Evolutionary conservation across 345 rosid species (phyloP), one percentile per base, ranked within the genome.

Genomic region (Dipteronia dyeriana): DNA sequence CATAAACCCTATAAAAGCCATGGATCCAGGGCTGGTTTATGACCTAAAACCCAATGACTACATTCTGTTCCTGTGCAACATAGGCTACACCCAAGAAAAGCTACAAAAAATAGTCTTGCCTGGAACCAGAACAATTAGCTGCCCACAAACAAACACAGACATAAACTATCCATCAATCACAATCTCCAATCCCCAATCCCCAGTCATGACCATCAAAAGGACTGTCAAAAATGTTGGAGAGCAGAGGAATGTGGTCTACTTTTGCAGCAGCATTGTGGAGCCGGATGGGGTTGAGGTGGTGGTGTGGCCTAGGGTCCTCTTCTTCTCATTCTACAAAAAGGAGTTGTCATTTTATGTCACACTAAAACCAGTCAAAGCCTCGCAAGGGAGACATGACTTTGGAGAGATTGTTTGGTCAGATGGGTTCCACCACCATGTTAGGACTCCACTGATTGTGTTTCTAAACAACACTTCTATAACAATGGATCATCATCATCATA

Each of bases 1-100:
- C 49, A 73, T 93, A 62, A 79, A 89, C 82, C 94, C 93, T 8
- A 6, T 75, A 34, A 85, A 81, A 82, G 93, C 97, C 14, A 65
- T 90, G 77, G 91, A 93, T 41, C 97, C 94, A 3, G 94, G 98
- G 4, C 90, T 93, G 4, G 79, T 91, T 57, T 91, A 88, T 26
- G 89, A 86, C 84, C 83, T 85, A 71, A 85, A 70, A 75, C 57
- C 88, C 10, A 47, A 76, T 10, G 98, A 93, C 79, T 86, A 88
- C 83, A 71, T 90, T n/a, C 62, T 77, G 77, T 89, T 86, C 76
- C 86, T 93, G 26, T 87, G 98, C 82, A 89, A 85, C 85, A 77
- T 83, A 38, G 93, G 94, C 41, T 91, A 90, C 78, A 79, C 80
- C 31, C 75, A 76, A 65, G 25, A 81, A 10, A 79, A 79, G 70